phyloP scores from a whole-genome alignment of 768 basidiomycete species.

The Lactarius akahatsu region DNA sequence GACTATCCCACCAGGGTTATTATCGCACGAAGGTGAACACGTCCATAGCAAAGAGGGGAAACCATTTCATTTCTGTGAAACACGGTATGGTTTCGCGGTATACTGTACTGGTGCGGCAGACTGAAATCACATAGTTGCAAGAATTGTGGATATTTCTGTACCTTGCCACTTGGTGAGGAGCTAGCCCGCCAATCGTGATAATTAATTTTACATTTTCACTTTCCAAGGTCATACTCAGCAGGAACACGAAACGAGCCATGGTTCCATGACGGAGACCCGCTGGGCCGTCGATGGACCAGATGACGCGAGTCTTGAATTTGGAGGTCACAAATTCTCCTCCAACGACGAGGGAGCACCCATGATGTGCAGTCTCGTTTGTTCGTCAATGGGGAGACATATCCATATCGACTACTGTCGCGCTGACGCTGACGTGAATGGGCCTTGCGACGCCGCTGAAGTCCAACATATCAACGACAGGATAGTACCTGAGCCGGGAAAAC shows the following conservation, averaged over 20 bases:
- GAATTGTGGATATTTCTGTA: slow-evolving; percentile 59
- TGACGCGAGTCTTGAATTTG: slow-evolving; percentile 49
- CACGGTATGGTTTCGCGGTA: slow-evolving; percentile 36
- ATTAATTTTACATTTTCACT: not conserved
- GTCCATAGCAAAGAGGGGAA: slow-evolving; percentile 44
- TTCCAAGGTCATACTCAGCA: slow-evolving; percentile 53
- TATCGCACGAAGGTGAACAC: slow-evolving; percentile 48
- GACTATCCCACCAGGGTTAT: slow-evolving; percentile 44
- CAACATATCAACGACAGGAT: slow-evolving; percentile 47
- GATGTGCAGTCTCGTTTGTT: slow-evolving; percentile 59
- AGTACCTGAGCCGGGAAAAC: slow-evolving; percentile 44
- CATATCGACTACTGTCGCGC: slow-evolving; percentile 58
- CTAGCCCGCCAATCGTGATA: not conserved
- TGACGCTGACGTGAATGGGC: slow-evolving; percentile 34
- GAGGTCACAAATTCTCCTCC: slow-evolving; percentile 53
- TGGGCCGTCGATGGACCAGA: slow-evolving; percentile 60
- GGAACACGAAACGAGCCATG: slow-evolving; percentile 63
- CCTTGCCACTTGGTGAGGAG: slow-evolving; percentile 49
- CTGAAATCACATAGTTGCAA: slow-evolving; percentile 44
- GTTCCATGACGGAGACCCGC: slow-evolving; percentile 57
- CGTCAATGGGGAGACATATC: slow-evolving; percentile 54
- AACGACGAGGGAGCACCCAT: slow-evolving; percentile 61
- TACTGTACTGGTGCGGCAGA: not conserved
- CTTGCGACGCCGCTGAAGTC: slow-evolving; percentile 45
- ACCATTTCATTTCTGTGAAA: slow-evolving; percentile 56